Percentiles rank a stretch among this genome's conserved stretches.
Evolutionary conservation across 1,284 basidiomycete species (phyloP).

Genomic region (Trichosporon ovoides): DNA sequence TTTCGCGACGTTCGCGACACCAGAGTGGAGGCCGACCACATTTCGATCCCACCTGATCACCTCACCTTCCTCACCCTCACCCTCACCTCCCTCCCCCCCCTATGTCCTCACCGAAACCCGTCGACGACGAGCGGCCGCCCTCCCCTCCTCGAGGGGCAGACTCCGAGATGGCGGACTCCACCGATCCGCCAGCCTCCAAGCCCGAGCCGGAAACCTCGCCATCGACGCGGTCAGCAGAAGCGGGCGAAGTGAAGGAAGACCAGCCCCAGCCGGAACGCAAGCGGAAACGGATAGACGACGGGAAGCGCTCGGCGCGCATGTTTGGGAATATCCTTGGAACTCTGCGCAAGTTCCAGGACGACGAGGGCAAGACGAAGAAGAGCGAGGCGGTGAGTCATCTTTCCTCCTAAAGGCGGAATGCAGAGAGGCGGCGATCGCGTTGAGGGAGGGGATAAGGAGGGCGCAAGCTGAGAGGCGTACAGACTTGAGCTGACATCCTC

Average conservation of each 20-base stretch:
- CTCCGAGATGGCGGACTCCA: background rate
- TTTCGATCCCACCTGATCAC: background rate
- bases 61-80: background rate
- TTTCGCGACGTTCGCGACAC: background rate
- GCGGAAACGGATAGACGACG: slow-evolving; percentile 37
- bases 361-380: slow-evolving; percentile 39
- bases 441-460: background rate
- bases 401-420: too few relatives aligned
- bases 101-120: background rate
- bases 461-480: background rate
- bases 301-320: slow-evolving; percentile 40
- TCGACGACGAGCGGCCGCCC: too few relatives aligned
- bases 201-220: too few relatives aligned
- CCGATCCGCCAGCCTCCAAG: too few relatives aligned
- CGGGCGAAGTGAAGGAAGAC: background rate
- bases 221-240: slow-evolving; percentile 3
- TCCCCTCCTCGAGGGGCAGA: too few relatives aligned
- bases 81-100: background rate
- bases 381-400: slow-evolving; percentile 44
- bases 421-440: too few relatives aligned
- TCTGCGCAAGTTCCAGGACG: slow-evolving; percentile 46
- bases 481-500: background rate
- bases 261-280: slow-evolving; percentile 35
- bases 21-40: background rate
- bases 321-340: slow-evolving; percentile 48